Evolutionary conservation across 257 asterid species (phyloP), one percentile per base, ranked within the genome.

Genomic region (Rhazya stricta): DNA sequence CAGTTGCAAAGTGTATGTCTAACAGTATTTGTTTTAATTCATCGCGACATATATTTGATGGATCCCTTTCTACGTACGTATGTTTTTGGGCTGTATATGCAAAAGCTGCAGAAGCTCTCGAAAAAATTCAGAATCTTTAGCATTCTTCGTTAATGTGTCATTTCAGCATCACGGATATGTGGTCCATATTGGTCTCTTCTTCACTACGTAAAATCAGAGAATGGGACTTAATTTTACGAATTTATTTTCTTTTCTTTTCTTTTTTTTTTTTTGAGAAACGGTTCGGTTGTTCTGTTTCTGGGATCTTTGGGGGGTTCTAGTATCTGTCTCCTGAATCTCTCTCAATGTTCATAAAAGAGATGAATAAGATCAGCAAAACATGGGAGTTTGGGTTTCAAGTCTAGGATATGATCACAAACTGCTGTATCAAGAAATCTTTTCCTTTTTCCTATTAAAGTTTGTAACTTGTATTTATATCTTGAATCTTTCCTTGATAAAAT

Each of bases 1-100:
- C 98, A 93, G 70, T 78, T 93, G 76, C 93, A 89, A 25, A 87
- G 65, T 81, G 99, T 92, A 91, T 79, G 98, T 74, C n/a, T 46
- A 51, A 18, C 73, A 57, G 48, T 25, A 54, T 43, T 73, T 16
- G 67, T 54, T 39, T 60, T 48, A 50, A 46, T 78, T 67, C 23
- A 63, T 61, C 42, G n/a, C 29, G 39, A 4, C 13, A 41, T 21
- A 61, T 51, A 23, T 54, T 51, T 29, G 32, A 51, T 67, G 41
- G 69, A 62, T 62, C 69, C n/a, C 9, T 62, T 2, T 51, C 37
- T 25, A 25, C 25, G 11, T 16, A 19, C 6, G 10, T 10, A 46
- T 74, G 37, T 43, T 42, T 15, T 70, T 62, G 23, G 27, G 32
- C 29, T 41, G 11, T 36, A 42, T 9, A 25, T 54, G 16, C 21